These are phyloP conservation scores for Leccinum huronense DNA, from an alignment of 1,284 basidiomycete genomes.

Conservation along the genomic window DNA sequence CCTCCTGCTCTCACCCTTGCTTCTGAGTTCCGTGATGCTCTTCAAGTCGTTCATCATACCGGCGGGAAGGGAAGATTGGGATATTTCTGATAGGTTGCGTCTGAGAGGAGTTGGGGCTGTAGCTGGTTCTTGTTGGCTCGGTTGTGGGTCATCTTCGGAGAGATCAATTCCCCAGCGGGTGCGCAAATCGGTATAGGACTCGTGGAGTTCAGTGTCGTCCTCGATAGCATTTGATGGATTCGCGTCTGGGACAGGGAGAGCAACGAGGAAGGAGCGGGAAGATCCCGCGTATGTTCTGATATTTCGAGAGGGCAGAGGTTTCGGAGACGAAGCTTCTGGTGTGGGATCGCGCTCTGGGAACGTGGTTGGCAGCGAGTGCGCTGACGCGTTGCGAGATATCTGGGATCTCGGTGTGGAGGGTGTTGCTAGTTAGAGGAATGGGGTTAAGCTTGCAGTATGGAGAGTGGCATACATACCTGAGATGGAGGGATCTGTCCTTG, in stretches of 20 bases:
- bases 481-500: constrained; percentile 56
- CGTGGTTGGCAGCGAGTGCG: constrained; percentile 20
- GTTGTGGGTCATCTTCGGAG: constrained; percentile 65
- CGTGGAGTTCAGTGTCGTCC: constrained; percentile 54
- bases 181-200: constrained; percentile 68
- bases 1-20: constrained; percentile 72
- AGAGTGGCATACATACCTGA: constrained; percentile 32
- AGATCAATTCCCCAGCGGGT: constrained; percentile 72
- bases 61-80: constrained; percentile 37
- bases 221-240: constrained; percentile 21
- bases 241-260: constrained; percentile 43
- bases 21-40: constrained; percentile 75
- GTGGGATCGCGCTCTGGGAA: constrained; percentile 15
- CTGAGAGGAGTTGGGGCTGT: constrained; percentile 22
- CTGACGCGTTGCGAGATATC: constrained; percentile 19
- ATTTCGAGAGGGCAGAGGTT: constrained; percentile 35
- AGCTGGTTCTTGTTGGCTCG: constrained; percentile 19
- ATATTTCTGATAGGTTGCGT: constrained; percentile 23
- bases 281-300: constrained; percentile 69
- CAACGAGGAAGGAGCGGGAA: constrained; percentile 72
- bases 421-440: too few relatives aligned
- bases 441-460: too few relatives aligned
- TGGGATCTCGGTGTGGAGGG: constrained; percentile 6
- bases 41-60: constrained; percentile 74
- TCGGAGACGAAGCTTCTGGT: constrained; percentile 26